Base-by-base conservation (phyloP, 371 early-diverging fungal species). In the Mucor indicus region DNA sequence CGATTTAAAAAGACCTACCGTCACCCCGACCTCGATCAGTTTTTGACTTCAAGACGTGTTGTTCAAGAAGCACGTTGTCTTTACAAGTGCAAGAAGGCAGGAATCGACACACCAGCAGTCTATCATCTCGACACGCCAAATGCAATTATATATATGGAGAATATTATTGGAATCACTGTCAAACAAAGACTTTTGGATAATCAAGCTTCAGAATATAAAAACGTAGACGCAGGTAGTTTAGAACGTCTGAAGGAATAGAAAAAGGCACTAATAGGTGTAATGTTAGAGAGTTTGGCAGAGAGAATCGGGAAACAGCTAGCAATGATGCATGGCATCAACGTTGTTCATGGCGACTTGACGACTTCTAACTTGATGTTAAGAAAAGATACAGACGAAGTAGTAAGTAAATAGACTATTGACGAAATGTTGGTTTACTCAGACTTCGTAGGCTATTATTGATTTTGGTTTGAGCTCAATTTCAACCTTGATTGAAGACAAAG, bases 261-360 rank as follows among this genome's bases (percentile, higher is more conserved):
- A n/a, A n/a, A n/a, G n/a, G 22, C 16, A 30, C 36, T 30, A 22
- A 44, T 15, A 11, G 9, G 1, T 19, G 5, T 21, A 32, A 11
- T 23, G 6, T 35, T 54, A 68, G 68, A 58, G 10, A 22, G 41
- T 8, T 52, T 83, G 17, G 84, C 85, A 38, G 41, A 63, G 31
- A 62, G 57, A 16, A 81, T 93, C 29, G 98, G 96, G 2, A 46
- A 37, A 12, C 72, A 83, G 1, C 51, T 99, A 23, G 89, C 87
- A 5, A 64, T 65, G 52, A 85, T 99, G 82, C 99, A 99, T 71
- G 67, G 64, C 21, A 53, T 78, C 23, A 90, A 94, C 60, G 79
- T 98, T 24, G 75, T 99, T 12, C 99, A 99, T 60, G 99, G 99
- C 2, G 99, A 99, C 64, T 69, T 99, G 62, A 99, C 99, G 2